phyloP scores from a whole-genome alignment of 176 grass and related monocot genomes.

The Bolboschoenus planiculmis region DNA sequence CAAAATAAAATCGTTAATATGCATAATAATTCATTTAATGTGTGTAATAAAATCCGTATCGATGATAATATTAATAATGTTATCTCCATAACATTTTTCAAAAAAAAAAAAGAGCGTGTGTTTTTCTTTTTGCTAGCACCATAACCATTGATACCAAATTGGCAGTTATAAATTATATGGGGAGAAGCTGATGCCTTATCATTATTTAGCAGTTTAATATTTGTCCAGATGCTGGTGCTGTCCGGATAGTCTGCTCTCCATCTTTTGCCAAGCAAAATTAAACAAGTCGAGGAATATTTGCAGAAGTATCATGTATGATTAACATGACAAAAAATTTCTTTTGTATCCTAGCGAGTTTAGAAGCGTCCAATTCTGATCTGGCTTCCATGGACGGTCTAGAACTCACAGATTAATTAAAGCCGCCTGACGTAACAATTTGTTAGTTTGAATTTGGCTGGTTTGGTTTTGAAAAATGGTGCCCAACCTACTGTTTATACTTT shows the following conservation, averaged over 20 bases:
- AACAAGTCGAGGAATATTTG: background rate
- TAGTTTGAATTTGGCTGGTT: background rate
- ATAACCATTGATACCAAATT: slow-evolving; percentile 3
- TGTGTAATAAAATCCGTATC: too few species aligned
- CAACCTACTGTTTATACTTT: background rate
- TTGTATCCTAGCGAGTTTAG: background rate
- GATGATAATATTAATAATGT: too few species aligned
- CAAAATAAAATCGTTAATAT: too few species aligned
- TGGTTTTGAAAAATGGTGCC: background rate
- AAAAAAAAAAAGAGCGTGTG: background rate
- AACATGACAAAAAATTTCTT: background rate
- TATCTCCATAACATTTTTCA: too few species aligned
- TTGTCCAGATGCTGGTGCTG: background rate
- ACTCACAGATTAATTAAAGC: background rate
- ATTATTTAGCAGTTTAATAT: background rate
- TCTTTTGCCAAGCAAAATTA: background rate
- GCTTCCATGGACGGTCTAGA: background rate
- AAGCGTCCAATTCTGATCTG: background rate
- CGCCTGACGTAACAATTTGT: background rate
- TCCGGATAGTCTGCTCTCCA: background rate
- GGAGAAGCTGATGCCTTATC: background rate
- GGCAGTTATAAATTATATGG: background rate
- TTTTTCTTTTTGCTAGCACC: background rate
- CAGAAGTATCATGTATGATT: background rate
- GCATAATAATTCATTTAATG: too few species aligned